Percentiles rank a stretch among this genome's conserved stretches.
Conservation (phyloP, 306 rosid genomes). For the Sphenostylis stenocarpa region DNA sequence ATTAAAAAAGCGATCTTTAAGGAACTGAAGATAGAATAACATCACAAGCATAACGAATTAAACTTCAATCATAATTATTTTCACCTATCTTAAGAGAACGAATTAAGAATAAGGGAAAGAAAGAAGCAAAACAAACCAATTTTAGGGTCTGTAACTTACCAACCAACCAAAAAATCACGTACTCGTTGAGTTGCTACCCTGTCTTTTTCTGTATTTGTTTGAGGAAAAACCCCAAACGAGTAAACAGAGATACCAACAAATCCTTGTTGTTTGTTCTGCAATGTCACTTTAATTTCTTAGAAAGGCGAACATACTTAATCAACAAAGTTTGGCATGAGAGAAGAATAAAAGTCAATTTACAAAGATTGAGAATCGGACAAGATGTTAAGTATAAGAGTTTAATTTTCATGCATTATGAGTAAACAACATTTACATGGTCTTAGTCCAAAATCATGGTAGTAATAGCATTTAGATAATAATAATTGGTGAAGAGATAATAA, state of each 20-base stretch:
- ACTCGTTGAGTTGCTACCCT: constrained; percentile 50
- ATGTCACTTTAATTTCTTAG: neutral
- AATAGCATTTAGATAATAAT: no score
- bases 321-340: neutral
- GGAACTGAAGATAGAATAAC: neutral
- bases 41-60: neutral
- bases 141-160: constrained; percentile 43
- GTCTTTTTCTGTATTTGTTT: constrained; percentile 48
- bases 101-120: neutral
- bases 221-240: constrained; percentile 42
- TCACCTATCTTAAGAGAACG: no score
- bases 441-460: no score
- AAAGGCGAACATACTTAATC: neutral
- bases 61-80: neutral
- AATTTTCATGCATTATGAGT: no score
- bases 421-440: no score
- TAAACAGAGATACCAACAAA: constrained; percentile 55
- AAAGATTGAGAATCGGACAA: neutral
- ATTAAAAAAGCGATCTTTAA: neutral
- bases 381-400: no score
- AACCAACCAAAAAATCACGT: constrained; percentile 47
- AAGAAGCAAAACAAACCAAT: neutral
- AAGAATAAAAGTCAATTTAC: neutral
- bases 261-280: constrained; percentile 66
- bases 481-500: no score